Evolutionary conservation across 2,329 filamentous ascomycete genomes (phyloP), one percentile per base, ranked within the genome.

Genomic region (Hirsutella rhossiliensis): DNA sequence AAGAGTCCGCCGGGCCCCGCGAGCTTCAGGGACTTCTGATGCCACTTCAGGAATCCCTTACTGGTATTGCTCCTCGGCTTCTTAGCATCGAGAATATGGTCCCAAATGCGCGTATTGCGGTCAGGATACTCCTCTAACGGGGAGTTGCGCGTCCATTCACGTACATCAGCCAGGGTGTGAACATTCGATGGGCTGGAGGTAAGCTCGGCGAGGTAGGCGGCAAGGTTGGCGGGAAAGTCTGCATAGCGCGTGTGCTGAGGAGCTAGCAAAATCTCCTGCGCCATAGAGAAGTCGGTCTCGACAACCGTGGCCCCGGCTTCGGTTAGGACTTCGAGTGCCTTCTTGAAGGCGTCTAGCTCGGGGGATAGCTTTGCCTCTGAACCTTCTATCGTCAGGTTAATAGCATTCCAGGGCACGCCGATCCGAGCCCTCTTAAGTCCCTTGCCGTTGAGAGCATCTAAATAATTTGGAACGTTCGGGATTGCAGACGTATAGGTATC

Each of bases 1-100:
- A 78, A 64, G 3, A 86, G 61, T 0, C 80, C 80, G 9, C 76
- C 74, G 40, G 72, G 65, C 2, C 73, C 76, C 9, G 74, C 80
- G 34, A 73, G 66, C 20, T 67, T 54, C 50, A 76, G 72, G 52
- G 78, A 78, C 4, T 68, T 64, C 0, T 65, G 57, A n/a, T 42
- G 42, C 2, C 43, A 41, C 11, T 36, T 9, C 73, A 76, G 80
- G 59, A 81, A 81, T 27, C 68, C 54, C 0, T 71, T 67, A 17
- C 68, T 68, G 0, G 69, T 74, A 56, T 81, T 82, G 48, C 73
- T 68, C n/a, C n/a, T n/a, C n/a, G n/a, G n/a, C 54, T 70, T 75
- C n/a, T 70, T 71, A 4, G 50, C 51, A 19, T 36, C 45, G 1
- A 83, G 63, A 0, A 72, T 64, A 2, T 55, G 51, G 43, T 82